These are phyloP conservation scores for Trametes punicea DNA, from an alignment of 768 basidiomycete species.

Conservation along the genomic window DNA sequence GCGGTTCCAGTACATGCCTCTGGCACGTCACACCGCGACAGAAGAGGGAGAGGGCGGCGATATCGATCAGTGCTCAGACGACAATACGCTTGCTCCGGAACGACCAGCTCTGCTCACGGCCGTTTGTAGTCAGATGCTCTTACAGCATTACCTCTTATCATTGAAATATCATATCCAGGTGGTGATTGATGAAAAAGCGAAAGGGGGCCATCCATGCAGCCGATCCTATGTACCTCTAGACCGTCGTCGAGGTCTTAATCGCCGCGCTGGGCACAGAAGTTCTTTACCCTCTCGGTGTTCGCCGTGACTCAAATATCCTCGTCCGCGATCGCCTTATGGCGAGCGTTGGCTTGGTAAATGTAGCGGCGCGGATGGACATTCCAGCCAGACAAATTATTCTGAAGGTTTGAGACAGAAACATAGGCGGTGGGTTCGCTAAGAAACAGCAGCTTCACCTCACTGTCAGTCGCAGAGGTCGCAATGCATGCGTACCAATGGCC, in stretches of 20 bases:
- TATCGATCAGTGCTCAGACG: no score
- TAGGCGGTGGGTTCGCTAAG: conserved; percentile 1
- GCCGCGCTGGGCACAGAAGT: conserved; percentile 30
- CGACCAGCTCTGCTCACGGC: not conserved
- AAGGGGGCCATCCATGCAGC: conserved; percentile 29
- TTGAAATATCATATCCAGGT: conserved; percentile 31
- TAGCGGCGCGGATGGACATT: conserved; percentile 47
- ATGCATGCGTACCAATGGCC: not conserved
- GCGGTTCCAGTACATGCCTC: conserved; percentile 52
- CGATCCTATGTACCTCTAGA: conserved; percentile 44
- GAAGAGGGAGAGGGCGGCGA: no score
- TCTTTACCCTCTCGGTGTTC: conserved; percentile 30
- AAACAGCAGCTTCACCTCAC: not conserved
- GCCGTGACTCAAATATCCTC: conserved; percentile 46
- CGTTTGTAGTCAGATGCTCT: conserved; percentile 24
- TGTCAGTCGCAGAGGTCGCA: not conserved
- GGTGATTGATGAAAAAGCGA: conserved; percentile 45
- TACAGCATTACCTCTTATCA: conserved; percentile 19
- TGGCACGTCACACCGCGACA: conserved; percentile 43
- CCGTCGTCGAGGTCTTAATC: conserved; percentile 34
- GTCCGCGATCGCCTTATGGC: conserved; percentile 42
- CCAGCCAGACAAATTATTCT: conserved; percentile 32
- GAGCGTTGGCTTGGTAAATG: conserved; percentile 46
- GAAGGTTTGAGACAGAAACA: not conserved
- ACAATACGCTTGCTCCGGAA: conserved; percentile 1